These are phyloP conservation scores for Xylaria sp. DNA, from an alignment of 2,329 filamentous ascomycete species.

Conservation along the genomic window DNA sequence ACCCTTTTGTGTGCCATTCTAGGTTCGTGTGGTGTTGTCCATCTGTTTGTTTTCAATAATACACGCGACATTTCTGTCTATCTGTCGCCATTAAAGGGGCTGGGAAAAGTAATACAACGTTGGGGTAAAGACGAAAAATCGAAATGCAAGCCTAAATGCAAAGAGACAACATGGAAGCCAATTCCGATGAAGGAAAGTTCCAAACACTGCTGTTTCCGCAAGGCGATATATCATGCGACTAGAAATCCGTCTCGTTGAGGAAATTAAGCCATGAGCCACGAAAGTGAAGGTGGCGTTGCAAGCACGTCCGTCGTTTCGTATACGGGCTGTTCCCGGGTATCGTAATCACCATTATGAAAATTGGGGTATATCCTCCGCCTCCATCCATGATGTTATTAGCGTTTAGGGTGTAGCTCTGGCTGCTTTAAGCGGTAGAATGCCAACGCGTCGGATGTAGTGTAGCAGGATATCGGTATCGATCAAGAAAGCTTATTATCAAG, in stretches of 20 bases:
- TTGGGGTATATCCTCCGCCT: constrained; percentile 33
- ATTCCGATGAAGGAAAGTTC: background rate
- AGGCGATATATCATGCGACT: background rate
- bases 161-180: background rate
- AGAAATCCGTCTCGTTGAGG: constrained; percentile 4
- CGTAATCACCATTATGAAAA: constrained; percentile 8
- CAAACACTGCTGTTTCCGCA: background rate
- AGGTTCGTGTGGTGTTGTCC: constrained; percentile 16
- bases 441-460: background rate
- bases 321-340: constrained; percentile 12
- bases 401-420: background rate
- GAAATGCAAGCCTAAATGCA: background rate
- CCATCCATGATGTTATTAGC: background rate
- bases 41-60: constrained; percentile 5
- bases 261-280: constrained; percentile 1
- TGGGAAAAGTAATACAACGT: constrained; percentile 17
- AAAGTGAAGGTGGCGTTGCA: background rate
- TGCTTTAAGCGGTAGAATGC: background rate
- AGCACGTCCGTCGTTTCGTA: background rate
- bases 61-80: constrained; percentile 25
- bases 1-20: constrained; percentile 14
- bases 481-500: constrained; percentile 49
- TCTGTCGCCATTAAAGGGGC: constrained; percentile 16
- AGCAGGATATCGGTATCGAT: background rate
- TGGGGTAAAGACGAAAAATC: background rate